Percentiles rank a stretch among this genome's conserved stretches.
Evolutionary conservation across 179 eudicot genomes (phyloP).

Genomic region (Nepenthes alata): DNA sequence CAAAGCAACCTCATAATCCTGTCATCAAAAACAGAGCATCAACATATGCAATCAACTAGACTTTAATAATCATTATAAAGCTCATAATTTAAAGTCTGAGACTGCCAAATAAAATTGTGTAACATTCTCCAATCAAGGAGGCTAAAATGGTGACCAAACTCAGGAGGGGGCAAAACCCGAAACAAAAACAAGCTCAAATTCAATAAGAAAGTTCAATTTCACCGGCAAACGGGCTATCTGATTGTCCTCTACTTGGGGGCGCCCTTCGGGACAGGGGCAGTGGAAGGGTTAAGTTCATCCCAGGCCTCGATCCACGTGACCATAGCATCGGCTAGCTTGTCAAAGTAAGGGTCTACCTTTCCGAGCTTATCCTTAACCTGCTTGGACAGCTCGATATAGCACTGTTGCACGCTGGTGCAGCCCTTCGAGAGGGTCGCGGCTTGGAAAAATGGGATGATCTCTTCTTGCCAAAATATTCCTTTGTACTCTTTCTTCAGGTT

Average conservation of each 20-base stretch:
- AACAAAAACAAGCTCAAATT: no score
- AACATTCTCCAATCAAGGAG: no score
- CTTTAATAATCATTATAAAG: no score
- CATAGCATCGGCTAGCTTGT: slow-evolving; percentile 12
- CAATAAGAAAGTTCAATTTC: no score
- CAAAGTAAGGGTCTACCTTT: slow-evolving; percentile 6
- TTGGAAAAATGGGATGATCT: slow-evolving; percentile 13
- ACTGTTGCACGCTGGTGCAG: slow-evolving; percentile 10
- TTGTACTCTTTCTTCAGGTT: slow-evolving; percentile 8
- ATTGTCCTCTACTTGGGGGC: background rate
- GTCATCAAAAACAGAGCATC: no score
- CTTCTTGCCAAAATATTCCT: slow-evolving; percentile 8
- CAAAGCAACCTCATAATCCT: no score
- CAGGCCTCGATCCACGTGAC: slow-evolving; percentile 9
- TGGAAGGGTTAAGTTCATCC: slow-evolving; percentile 12
- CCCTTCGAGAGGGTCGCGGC: slow-evolving; percentile 5
- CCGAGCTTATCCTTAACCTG: slow-evolving; percentile 9
- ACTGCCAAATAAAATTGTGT: no score
- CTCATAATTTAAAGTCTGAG: no score
- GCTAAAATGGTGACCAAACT: no score
- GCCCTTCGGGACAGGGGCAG: slow-evolving; percentile 3
- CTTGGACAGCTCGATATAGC: slow-evolving; percentile 10
- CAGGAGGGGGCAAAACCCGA: no score
- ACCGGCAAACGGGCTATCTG: no score
- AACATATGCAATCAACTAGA: no score